Conservation (phyloP, 2,329 filamentous ascomycete genomes). For the Microdochium bolleyi region DNA sequence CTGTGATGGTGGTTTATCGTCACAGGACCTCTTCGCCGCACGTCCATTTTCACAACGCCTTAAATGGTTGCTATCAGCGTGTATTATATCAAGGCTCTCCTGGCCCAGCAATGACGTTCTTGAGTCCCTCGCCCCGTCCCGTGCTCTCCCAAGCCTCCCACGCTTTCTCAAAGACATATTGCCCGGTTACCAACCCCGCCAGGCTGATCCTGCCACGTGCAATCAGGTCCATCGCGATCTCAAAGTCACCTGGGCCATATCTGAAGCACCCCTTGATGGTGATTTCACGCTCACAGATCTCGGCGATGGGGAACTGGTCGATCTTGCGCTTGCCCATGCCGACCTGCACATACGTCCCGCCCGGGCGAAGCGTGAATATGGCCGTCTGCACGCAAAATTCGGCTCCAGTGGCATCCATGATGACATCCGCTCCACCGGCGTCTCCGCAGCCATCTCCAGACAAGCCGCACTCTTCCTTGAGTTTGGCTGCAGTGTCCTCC, state of each 20-base stretch:
- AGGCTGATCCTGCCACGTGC: background rate
- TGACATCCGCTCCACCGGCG: constrained; percentile 4
- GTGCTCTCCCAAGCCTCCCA: background rate
- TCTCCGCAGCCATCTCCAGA: constrained; percentile 55
- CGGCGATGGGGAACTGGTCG: background rate
- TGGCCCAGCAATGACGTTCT: background rate
- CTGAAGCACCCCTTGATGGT: background rate
- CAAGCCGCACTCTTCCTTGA: constrained; percentile 57
- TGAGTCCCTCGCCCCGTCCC: background rate
- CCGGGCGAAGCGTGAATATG: background rate
- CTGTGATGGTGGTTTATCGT: too few relatives aligned
- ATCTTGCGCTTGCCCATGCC: constrained; percentile 1
- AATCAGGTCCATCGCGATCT: background rate
- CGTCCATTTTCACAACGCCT: too few relatives aligned
- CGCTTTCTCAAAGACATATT: background rate
- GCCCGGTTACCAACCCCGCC: background rate
- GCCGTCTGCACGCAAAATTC: background rate
- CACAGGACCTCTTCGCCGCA: too few relatives aligned
- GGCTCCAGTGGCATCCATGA: background rate
- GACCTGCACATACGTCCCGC: background rate
- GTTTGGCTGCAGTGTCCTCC: constrained; percentile 60
- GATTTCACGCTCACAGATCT: background rate
- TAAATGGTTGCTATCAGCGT: too few relatives aligned
- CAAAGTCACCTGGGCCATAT: background rate
- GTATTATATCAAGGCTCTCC: too few relatives aligned